Percentiles rank a stretch among this genome's conserved stretches.
Conservation (phyloP, 2,329 filamentous ascomycete species). For the Colletotrichum sp. region DNA sequence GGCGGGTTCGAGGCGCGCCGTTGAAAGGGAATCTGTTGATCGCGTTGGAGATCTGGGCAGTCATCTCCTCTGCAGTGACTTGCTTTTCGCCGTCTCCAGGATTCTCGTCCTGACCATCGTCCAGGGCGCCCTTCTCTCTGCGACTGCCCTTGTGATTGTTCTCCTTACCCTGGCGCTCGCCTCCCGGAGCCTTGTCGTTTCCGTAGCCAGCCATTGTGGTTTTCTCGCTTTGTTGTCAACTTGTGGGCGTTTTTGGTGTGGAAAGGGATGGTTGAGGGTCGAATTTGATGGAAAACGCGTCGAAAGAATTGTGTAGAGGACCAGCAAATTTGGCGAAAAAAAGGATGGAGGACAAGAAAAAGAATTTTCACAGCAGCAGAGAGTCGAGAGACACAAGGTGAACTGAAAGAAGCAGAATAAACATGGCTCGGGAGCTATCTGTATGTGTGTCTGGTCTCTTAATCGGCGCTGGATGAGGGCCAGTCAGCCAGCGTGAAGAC, state of each 20-base stretch:
- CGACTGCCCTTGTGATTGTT: background rate
- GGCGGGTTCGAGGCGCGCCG: background rate
- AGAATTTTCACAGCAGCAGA: background rate
- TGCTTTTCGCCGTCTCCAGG: background rate
- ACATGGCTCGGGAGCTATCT: background rate
- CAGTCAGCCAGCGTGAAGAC: background rate
- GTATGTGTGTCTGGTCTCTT: background rate
- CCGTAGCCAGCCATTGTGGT: background rate
- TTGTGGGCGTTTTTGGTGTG: background rate
- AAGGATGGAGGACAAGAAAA: background rate
- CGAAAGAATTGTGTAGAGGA: background rate
- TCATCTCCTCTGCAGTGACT: background rate
- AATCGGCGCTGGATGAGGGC: background rate
- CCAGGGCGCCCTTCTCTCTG: background rate
- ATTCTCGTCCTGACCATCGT: background rate
- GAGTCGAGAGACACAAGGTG: background rate
- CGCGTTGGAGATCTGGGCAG: background rate
- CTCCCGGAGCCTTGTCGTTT: background rate
- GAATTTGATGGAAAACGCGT: background rate
- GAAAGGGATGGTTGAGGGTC: background rate
- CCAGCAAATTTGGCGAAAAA: background rate
- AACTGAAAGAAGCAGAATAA: background rate
- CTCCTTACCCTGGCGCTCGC: background rate
- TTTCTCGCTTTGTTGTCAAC: background rate
- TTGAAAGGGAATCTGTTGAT: background rate